Evolutionary conservation across 371 early-diverging fungal species (phyloP), one percentile per base, ranked within the genome.

Genomic region (Dichotomocladium elegans): DNA sequence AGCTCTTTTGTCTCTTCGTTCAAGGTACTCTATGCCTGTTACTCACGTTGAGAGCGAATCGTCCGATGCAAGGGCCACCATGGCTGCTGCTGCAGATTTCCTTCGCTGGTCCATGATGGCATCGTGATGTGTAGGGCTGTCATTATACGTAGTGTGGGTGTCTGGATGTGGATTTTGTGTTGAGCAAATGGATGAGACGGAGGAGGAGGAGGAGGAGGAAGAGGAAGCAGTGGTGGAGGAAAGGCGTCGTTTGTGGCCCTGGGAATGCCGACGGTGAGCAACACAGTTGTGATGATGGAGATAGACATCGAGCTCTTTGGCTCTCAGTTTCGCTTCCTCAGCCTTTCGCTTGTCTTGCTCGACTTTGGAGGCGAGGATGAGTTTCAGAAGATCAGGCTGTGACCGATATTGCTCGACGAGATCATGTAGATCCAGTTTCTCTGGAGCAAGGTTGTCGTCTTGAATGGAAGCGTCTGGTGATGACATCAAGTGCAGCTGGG

Each of bases 281-380:
- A n/a, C n/a, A n/a, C n/a, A n/a, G 21, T 37, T n/a, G 21, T 24
- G 50, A 10, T 44, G 58, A 29, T 66, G 58, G 30, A 71, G 55
- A 26, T 66, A 66, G 17, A 80, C 54, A 50, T 77, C 79, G 34
- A 78, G 63, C 53, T 82, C 78, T 53, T 74, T 76, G 47, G 74
- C 75, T 37, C 74, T 70, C 47, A 82, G 61, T 41, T 77, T 77
- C 0, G 85, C 80, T 60, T 81, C 85, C 54, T 81, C 83, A 0
- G 83, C 74, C 65, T 74, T 70, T 34, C 85, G 79, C 53, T 81
- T 79, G 41, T 85, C 85, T 61, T 85, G 83, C 52, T 85, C 83
- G 0, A 81, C 82, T 64, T 82, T 85, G 50, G 81, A 79, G 15
- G 75, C 67, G 44, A 85, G 57, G 31, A 85, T 85, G 40, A 85